Base-by-base conservation (phyloP, 805 yeast species). In the Saccharomycopsis guyanensis region DNA sequence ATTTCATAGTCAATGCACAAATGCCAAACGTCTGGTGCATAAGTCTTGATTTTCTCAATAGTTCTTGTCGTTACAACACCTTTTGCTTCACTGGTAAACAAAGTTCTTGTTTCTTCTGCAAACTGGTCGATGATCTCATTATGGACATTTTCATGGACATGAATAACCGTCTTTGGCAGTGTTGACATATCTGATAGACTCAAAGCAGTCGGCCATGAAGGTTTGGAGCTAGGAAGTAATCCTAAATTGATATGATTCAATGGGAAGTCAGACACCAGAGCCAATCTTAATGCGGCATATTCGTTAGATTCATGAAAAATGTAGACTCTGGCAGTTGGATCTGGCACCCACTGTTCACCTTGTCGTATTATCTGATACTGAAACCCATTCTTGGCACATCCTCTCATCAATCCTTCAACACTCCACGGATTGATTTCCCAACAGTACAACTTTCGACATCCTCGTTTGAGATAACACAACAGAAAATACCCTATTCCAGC, bases 341-440 rank as follows among this genome's bases (percentile, higher is more conserved):
- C 45, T 6, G 63, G 63, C 16, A 43, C 48, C 2, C 46, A 46
- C 48, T 69, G 70, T 2, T 57, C 57, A 2, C 43, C 25, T 1
- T 19, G 49, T 10, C 55, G 53, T 1, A 78, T 60, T 2, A 68
- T 52, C 37, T 61, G 59, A 45, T 65, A 68, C 2, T 54, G 58
- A 57, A 71, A 66, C 7, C 63, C 61, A 52, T 79, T 82, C 2
- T 54, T 58, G 2, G 46, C 34, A 3, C 81, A 70, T 1, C 88
- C 88, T 36, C 77, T 65, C 2, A 63, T 55, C 33, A 86, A 66
- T 0, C 94, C 96, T 53, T 80, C 78, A 3, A 82, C 71, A 38
- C 91, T 82, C 93, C 93, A 86, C 2, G 86, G 84, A 55, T 87
- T 86, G 38, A 86, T 61, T 51, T 86, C 96, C 86, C 95, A 86